Base-by-base conservation (phyloP, 1,284 basidiomycete species). In the Amylostereum areolatum region DNA sequence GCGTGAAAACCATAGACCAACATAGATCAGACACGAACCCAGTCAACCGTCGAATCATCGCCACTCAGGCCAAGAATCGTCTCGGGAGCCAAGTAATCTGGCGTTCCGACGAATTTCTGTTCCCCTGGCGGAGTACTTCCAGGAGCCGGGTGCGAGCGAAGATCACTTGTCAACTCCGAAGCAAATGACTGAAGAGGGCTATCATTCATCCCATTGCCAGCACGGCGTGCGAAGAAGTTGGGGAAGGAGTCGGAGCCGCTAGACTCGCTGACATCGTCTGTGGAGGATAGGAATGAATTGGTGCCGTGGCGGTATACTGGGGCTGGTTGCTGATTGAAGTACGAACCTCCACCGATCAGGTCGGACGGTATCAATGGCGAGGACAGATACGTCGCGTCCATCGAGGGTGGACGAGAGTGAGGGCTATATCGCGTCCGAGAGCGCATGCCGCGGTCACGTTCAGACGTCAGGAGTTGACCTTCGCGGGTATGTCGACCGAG, bases 31-130 rank as follows among this genome's bases (percentile, higher is more conserved):
- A 58, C 24, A 67, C 78, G 49, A 56, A 93, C 91, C 94, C 97
- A 99, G 72, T 99, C 97, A 54, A 98, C 97, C 11, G 88, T 85
- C 39, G 87, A 89, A 68, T 99, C 95, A 63, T 99, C 96, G 47
- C 92, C 92, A 45, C 94, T 89, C 55, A 98, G 80, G 53, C 97
- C 97, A 48, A 98, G 80, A 54, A 99, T 97, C 43, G 91, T 96
- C 68, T 98, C 95, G 0, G 95, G 95, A 3, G 95, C 92, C 37
- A 98, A 78, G 66, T 98, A 98, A 68, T 98, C 95, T 3, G 96
- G 96, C 2, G 95, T 98, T 11, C 95, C 95, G 7, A 97, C 95
- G 59, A 98, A 93, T 66, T 91, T 91, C 66, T 91, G 89, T 52
- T 91, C 89, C n/a, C 83, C 82, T 27, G 85, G 83, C 27, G 87